A percentile compares a stretch with the other conserved stretches of the same genome.
Evolutionary conservation across 164 flowering plant genomes (phyloP).

Genomic region (Euptelea pleiosperma): DNA sequence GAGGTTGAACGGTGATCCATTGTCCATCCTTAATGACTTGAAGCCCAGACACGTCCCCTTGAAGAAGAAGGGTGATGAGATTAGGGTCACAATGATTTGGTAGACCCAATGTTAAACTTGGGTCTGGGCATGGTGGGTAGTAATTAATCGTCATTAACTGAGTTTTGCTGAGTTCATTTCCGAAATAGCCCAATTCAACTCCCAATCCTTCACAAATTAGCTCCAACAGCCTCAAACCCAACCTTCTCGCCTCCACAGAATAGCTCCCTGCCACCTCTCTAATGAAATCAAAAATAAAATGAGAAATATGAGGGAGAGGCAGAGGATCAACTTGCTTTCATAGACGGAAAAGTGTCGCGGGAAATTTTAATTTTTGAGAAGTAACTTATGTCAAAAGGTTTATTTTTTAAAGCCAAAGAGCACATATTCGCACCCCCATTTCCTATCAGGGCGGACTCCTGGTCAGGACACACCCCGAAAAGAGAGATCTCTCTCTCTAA

Average conservation of each 20-base stretch:
- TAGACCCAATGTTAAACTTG: constrained; percentile 41
- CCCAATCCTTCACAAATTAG: constrained; percentile 40
- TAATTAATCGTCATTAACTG: constrained; percentile 24
- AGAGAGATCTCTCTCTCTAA: too few species aligned
- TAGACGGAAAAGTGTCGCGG: too few species aligned
- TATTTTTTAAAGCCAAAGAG: too few species aligned
- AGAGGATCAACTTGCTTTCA: too few species aligned
- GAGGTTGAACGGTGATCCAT: constrained; percentile 29
- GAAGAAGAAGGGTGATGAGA: constrained; percentile 33
- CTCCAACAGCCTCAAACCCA: constrained; percentile 32
- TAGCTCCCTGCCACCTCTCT: constrained; percentile 33
- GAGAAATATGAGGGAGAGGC: not conserved
- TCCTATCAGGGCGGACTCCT: too few species aligned
- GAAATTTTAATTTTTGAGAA: too few species aligned
- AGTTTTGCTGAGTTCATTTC: constrained; percentile 15
- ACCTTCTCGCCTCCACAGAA: constrained; percentile 20
- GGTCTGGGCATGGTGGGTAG: constrained; percentile 49
- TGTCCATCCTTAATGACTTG: constrained; percentile 35
- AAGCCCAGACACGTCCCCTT: constrained; percentile 37
- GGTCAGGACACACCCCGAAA: too few species aligned
- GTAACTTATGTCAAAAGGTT: too few species aligned
- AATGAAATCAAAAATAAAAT: not conserved
- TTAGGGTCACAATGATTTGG: constrained; percentile 37
- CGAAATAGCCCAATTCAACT: constrained; percentile 26
- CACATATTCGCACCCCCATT: too few species aligned